phyloP scores from a whole-genome alignment of 192 early-diverging fungal genomes.

The Linnemannia elongata region DNA sequence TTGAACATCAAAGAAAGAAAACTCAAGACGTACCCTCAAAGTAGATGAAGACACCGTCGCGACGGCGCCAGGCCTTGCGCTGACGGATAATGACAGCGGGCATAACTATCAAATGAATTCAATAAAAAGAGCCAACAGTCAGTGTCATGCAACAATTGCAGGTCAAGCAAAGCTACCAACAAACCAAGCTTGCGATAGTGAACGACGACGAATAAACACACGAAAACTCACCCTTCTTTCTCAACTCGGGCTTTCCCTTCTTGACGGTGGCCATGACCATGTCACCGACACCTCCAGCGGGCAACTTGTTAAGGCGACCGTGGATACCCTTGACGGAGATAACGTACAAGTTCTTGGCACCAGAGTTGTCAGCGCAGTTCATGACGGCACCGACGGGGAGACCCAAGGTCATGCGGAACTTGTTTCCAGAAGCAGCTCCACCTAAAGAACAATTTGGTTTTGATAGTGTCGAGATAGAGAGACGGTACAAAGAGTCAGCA shows the following conservation, averaged over 20 bases:
- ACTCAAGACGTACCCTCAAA: slow-evolving; percentile 78
- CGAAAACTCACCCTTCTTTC: slow-evolving; percentile 93
- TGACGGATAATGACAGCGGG: slow-evolving; percentile 99
- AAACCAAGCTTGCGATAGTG: too few species aligned
- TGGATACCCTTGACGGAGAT: slow-evolving; percentile 97
- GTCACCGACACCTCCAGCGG: slow-evolving; percentile 98
- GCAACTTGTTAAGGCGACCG: slow-evolving; percentile 96
- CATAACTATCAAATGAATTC: slow-evolving; percentile 75
- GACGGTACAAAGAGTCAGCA: background rate
- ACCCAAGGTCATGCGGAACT: slow-evolving; percentile 99
- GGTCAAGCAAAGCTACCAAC: background rate
- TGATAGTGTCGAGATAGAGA: background rate
- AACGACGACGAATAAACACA: background rate
- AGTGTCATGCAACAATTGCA: background rate
- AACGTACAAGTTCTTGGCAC: slow-evolving; percentile 99
- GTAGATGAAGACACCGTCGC: slow-evolving; percentile 99
- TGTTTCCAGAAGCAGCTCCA: slow-evolving; percentile 88
- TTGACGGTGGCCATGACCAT: slow-evolving; percentile 99
- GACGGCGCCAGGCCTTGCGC: slow-evolving; percentile 99
- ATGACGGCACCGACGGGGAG: slow-evolving; percentile 93
- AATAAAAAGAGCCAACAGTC: background rate
- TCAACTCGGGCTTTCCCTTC: slow-evolving; percentile 99
- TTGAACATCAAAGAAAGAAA: too few species aligned
- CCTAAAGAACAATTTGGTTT: slow-evolving; percentile 35
- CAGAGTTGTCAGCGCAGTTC: slow-evolving; percentile 99